A percentile compares a stretch with the other conserved stretches of the same genome.
Evolutionary conservation across 139 green algal species (phyloP).

Genomic region (Volvox reticuliferus): DNA sequence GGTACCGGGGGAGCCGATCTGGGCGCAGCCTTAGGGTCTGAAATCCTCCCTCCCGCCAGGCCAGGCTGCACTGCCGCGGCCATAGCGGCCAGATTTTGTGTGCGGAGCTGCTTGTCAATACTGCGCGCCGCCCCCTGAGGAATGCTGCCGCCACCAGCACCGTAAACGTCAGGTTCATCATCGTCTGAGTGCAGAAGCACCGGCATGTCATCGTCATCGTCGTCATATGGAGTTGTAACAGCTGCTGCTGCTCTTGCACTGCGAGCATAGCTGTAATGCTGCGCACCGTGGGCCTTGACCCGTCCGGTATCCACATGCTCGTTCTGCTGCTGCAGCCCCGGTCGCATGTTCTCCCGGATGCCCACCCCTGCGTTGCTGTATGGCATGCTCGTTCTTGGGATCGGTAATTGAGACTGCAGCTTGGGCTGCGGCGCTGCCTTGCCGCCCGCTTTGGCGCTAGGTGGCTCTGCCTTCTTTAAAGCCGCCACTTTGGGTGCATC

Average conservation of each 20-base stretch:
- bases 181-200: not conserved
- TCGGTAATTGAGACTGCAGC: not conserved
- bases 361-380: conserved; percentile 34
- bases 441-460: not conserved
- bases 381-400: not conserved
- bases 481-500: not conserved
- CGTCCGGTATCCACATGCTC: too few species aligned
- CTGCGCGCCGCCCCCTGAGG: too few species aligned
- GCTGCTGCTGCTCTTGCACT: not conserved
- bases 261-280: too few species aligned
- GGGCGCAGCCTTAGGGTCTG: too few species aligned
- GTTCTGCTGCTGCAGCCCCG: not conserved
- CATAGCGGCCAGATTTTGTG: too few species aligned
- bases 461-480: not conserved
- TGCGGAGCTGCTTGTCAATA: too few species aligned
- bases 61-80: too few species aligned
- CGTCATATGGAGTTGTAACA: not conserved
- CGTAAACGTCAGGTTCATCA: too few species aligned
- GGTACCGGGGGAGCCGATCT: too few species aligned
- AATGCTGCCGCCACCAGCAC: too few species aligned
- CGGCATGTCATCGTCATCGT: not conserved
- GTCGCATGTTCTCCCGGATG: not conserved
- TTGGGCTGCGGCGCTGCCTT: not conserved
- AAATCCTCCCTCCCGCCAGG: too few species aligned
- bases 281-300: too few species aligned